phyloP scores from a whole-genome alignment of 2,329 filamentous ascomycete species.

The Pyrenophora graminea region DNA sequence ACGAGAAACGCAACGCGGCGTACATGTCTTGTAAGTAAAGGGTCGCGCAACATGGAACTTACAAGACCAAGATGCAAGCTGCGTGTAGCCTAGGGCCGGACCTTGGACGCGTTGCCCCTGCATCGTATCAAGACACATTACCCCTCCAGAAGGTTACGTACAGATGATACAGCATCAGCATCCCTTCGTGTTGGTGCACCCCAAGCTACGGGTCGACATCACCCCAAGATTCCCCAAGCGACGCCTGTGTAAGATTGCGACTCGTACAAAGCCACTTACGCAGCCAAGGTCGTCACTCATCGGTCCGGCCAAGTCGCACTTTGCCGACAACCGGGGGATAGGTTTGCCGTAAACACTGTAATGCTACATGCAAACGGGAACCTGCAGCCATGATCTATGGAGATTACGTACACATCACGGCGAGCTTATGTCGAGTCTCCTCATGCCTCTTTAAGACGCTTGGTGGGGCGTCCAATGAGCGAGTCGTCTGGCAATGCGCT shows the following conservation, averaged over 20 bases:
- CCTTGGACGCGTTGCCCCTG: neutral
- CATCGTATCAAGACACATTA: neutral
- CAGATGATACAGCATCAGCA: conserved; percentile 2
- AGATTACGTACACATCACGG: neutral
- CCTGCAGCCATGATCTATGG: conserved; percentile 5
- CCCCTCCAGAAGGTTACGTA: neutral
- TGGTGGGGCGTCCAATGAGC: conserved; percentile 61
- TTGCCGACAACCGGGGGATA: conserved; percentile 5
- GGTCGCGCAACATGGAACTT: neutral
- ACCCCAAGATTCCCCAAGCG: neutral
- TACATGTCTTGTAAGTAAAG: neutral
- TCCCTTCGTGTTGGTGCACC: conserved; percentile 7
- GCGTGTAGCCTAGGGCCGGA: neutral
- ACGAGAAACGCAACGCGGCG: neutral
- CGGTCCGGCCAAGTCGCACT: neutral
- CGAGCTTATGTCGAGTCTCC: neutral
- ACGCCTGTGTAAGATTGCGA: conserved; percentile 4
- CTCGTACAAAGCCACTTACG: conserved; percentile 10
- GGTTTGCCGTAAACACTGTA: conserved; percentile 9
- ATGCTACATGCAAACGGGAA: conserved; percentile 6
- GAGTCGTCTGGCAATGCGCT: conserved; percentile 83
- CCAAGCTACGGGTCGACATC: neutral
- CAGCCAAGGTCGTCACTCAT: conserved; percentile 2
- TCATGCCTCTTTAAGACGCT: conserved; percentile 57
- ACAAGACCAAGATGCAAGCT: neutral